Base-by-base conservation (phyloP, 768 basidiomycete species). In the Zangia roseola region DNA sequence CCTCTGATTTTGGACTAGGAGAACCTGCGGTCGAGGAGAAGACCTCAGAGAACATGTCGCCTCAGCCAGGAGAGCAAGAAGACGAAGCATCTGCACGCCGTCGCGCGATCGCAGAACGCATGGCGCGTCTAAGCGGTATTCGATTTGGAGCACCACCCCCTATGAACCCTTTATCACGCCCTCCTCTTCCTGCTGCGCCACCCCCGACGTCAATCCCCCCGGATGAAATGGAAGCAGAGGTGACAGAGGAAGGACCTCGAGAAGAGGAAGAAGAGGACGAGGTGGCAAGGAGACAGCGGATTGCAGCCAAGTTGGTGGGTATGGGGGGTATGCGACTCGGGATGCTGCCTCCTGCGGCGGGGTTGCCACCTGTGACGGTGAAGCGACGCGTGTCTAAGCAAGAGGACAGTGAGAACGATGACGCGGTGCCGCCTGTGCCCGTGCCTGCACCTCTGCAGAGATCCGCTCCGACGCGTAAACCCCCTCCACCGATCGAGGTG, bases 71-170 rank as follows among this genome's bases (percentile, higher is more conserved):
- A 4, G 51, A 54, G 7, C 60, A 55, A n/a, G 74, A 74, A 49
- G 75, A 79, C 43, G 71, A 71, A 1, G 80, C 79, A 47, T 76
- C 80, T 20, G 69, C 67, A 2, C 75, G 84, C 40, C 78, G 84
- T 20, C 76, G 75, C 25, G 88, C 88, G 2, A 89, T 97, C 31
- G 91, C 93, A 1, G 92, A 95, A 49, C 79, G 94, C n/a, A 94
- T 97, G 93, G 93, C 93, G 1, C 91, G 84, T 60, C 74, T 97
- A 0, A 91, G 94, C 14, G 91, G 89, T 4, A 84, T 95, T 62
- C 81, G 79, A 53, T 87, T 94, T 55, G 91, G 91, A 1, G 82
- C 78, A 37, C 86, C 86, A 14, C 80, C 83, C 1, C 52, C 59
- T 10, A 67, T 64, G 58, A 62, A 60, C 36, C 72, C 75, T 16